Evolutionary conservation across 345 rosid genomes (phyloP).

Genomic region (Excoecaria cochinchinensis): DNA sequence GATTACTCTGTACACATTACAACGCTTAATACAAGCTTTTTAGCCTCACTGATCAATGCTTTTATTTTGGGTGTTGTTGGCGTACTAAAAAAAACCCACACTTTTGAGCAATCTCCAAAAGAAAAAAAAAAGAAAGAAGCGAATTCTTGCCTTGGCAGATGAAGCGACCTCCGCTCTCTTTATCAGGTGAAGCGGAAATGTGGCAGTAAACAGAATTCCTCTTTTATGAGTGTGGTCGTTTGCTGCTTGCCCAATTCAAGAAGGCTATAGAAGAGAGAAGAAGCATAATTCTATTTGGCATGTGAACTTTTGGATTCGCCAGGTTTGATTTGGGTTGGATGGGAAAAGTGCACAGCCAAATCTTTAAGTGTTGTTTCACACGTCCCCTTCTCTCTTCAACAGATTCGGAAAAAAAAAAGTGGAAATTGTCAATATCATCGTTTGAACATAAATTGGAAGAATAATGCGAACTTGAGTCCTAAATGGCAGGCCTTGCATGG

Average conservation of each 20-base stretch:
- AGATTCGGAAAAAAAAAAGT: too few species aligned
- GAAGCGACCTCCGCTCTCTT: background rate
- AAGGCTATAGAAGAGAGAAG: background rate
- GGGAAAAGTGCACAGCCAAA: background rate
- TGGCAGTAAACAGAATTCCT: background rate
- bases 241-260: background rate
- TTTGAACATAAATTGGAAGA: background rate
- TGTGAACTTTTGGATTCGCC: background rate
- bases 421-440: background rate
- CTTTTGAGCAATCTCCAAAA: background rate
- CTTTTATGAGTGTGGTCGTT: background rate
- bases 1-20: conserved; percentile 44
- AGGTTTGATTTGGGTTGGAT: background rate
- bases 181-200: background rate
- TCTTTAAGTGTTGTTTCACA: background rate
- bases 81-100: background rate
- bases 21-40: conserved; percentile 38
- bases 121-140: background rate
- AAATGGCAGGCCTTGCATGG: background rate
- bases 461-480: background rate
- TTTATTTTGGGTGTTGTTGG: background rate
- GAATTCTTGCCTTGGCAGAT: conserved; percentile 2
- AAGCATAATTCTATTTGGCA: background rate
- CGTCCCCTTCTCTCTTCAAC: background rate
- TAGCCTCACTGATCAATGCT: conserved; percentile 15